Percentiles rank a stretch among this genome's conserved stretches.
These are phyloP conservation scores for Physcomitrium patens DNA, from an alignment of 225 moss, liverwort and hornwort genomes.

Conservation along the genomic window DNA sequence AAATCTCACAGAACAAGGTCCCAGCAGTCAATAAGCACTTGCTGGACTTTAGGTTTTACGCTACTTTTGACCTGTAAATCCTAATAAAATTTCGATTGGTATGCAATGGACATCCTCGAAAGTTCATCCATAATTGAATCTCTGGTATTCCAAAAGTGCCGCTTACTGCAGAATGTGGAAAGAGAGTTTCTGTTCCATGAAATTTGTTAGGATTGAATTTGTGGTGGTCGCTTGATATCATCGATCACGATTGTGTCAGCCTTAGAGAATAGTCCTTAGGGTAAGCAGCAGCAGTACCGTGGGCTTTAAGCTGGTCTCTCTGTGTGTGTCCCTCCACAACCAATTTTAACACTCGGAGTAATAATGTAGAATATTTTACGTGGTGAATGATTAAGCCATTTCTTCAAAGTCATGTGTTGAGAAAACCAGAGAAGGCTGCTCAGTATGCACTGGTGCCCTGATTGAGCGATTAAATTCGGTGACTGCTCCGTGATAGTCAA, in stretches of 20 bases:
- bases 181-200: no score
- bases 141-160: neutral
- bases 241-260: constrained; percentile 49
- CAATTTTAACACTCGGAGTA: neutral
- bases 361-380: neutral
- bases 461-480: neutral
- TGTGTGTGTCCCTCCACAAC: neutral
- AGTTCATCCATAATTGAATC: neutral
- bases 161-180: no score
- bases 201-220: neutral
- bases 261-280: constrained; percentile 60
- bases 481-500: no score
- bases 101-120: neutral
- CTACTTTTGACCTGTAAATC: neutral
- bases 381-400: neutral
- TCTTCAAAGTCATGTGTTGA: neutral
- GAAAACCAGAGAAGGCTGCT: neutral
- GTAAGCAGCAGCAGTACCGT: constrained; percentile 88
- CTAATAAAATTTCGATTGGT: constrained; percentile 1
- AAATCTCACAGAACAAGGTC: neutral
- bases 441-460: neutral
- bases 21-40: neutral
- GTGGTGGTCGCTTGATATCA: neutral
- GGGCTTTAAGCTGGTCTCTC: constrained; percentile 64
- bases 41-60: constrained; percentile 3